Percentiles rank a stretch among this genome's conserved stretches.
phyloP scores from a whole-genome alignment of 371 early-diverging fungal species.

The Funneliformis caledonium region DNA sequence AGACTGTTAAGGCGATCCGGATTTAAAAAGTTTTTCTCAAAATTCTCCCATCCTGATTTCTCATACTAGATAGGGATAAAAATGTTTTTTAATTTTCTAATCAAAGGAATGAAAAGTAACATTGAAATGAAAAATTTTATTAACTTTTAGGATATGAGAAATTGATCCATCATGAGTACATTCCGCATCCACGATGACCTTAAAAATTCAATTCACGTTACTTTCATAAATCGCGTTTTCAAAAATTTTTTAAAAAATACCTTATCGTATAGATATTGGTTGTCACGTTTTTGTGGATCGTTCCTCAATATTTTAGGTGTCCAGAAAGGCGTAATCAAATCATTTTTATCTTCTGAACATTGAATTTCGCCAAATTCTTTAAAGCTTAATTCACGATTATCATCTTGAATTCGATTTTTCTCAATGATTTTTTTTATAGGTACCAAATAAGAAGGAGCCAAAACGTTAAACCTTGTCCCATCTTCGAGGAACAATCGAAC shows the following conservation, averaged over 20 bases:
- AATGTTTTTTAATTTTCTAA: conserved; percentile 36
- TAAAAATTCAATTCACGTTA: background rate
- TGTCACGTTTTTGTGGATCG: conserved; percentile 55
- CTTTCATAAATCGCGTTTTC: too few relatives aligned
- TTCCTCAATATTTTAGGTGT: conserved; percentile 72
- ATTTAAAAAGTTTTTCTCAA: conserved; percentile 69
- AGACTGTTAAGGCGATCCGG: conserved; percentile 55
- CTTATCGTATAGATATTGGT: conserved; percentile 75
- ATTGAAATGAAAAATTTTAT: conserved; percentile 54
- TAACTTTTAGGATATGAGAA: conserved; percentile 77
- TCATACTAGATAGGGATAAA: conserved; percentile 50
- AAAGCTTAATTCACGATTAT: background rate
- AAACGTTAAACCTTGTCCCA: conserved; percentile 78
- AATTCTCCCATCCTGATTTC: conserved; percentile 71
- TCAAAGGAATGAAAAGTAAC: conserved; percentile 53
- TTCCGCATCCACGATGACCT: conserved; percentile 92
- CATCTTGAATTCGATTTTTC: background rate
- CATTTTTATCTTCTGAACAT: conserved; percentile 25
- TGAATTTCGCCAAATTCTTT: background rate
- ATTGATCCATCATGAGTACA: conserved; percentile 97
- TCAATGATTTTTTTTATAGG: conserved; percentile 33
- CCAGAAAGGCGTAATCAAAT: conserved; percentile 69
- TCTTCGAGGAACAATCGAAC: conserved; percentile 75
- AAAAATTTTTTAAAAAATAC: conserved; percentile 44
- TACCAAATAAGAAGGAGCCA: conserved; percentile 69